Percentiles rank a stretch among this genome's conserved stretches.
phyloP scores from a whole-genome alignment of 23 red algal species.

The Gracilaria gracilis region DNA sequence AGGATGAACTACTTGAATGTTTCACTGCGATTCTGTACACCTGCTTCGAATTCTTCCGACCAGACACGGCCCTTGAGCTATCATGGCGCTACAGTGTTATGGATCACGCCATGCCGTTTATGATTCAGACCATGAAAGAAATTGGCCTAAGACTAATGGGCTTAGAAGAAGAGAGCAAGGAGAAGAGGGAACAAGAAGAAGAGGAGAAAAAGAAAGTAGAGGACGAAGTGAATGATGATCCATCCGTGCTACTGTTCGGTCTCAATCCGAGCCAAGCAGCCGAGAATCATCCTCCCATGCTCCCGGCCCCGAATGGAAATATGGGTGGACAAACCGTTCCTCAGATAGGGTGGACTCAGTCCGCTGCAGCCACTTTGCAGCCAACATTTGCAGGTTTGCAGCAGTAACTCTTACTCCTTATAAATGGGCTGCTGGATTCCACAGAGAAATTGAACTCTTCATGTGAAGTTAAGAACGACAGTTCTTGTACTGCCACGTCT shows the following conservation, averaged over 20 bases:
- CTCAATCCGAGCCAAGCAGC: constrained; percentile 62
- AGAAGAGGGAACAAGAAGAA: constrained; percentile 82
- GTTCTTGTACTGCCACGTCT: too few species aligned
- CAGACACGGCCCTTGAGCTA: constrained; percentile 92
- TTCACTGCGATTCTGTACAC: constrained; percentile 92
- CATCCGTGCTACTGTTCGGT: constrained; percentile 85
- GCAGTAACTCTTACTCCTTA: neutral
- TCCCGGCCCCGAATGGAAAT: constrained; percentile 42
- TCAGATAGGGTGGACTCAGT: constrained; percentile 76
- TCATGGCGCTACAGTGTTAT: constrained; percentile 89
- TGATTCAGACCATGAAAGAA: constrained; percentile 98
- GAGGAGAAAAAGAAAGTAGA: constrained; percentile 76
- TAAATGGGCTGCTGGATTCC: too few species aligned
- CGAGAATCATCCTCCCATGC: constrained; percentile 61
- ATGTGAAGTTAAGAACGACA: too few species aligned
- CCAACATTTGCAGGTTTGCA: constrained; percentile 67
- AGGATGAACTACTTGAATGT: constrained; percentile 77
- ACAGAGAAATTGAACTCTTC: too few species aligned
- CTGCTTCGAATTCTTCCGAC: constrained; percentile 92
- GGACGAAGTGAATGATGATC: constrained; percentile 95
- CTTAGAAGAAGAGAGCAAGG: constrained; percentile 94
- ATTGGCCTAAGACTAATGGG: constrained; percentile 82
- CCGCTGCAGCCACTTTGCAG: constrained; percentile 54
- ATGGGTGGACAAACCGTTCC: constrained; percentile 71
- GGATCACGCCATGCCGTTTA: constrained; percentile 97